Evolutionary conservation across 495 filamentous ascomycete species (phyloP), one percentile per base, ranked within the genome.

Genomic region (Tuber melanosporum): DNA sequence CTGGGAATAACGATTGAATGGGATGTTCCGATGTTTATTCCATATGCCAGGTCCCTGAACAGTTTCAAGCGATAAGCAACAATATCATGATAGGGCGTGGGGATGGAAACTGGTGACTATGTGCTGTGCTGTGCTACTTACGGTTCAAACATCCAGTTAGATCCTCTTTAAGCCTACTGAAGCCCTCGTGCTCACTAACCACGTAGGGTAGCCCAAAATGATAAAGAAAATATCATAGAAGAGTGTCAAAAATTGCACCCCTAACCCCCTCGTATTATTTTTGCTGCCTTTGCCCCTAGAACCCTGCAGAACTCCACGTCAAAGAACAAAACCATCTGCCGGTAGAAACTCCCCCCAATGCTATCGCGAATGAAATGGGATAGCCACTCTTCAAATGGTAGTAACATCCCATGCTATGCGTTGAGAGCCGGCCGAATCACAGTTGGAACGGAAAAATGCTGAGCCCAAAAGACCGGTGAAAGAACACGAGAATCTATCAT

Each of bases 21-120:
- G 57, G 32, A 66, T 66, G 57, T 66, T 66, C 57, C 57, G 57
- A 66, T 66, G 57, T 66, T 66, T 66, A 66, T 66, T 66, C 57
- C 57, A 66, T 66, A 66, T 66, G 57, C 57, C 57, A 36, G 57
- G 57, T 66, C 57, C 57, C 57, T 66, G 57, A 66, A 36, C 57
- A 32, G 57, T 66, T 66, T 66, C 57, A 66, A 66, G 57, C 26
- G 57, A 66, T 66, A 66, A 66, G 57, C 32, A 66, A 36, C 14
- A 15, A 66, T 66, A 66, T 66, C 57, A 3, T 66, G 57, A 66
- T 66, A 66, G 57, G 57, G 57, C 57, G 26, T 19, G 26, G 14
- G 57, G 26, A 36, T 5, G 26, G 10, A 66, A 66, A 66, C 57
- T 66, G 57, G 26, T 26, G 57, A 66, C 26, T 36, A 66, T 66